phyloP scores from a whole-genome alignment of 257 asterid species.

The Lantana camara region DNA sequence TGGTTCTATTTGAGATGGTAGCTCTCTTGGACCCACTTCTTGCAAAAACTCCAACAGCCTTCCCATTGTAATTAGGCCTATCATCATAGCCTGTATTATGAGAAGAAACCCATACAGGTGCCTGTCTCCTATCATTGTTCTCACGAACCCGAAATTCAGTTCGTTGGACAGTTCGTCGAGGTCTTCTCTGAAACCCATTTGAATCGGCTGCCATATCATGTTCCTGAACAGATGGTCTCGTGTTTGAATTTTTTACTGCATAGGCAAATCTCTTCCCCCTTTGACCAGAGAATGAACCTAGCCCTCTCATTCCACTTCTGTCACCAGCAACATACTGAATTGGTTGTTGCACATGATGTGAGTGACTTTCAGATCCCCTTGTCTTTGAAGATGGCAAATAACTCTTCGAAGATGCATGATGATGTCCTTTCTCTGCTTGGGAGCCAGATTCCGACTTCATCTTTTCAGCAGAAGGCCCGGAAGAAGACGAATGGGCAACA shows the following conservation, averaged over 20 bases:
- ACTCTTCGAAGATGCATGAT: conserved; percentile 38
- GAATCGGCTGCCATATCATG: conserved; percentile 50
- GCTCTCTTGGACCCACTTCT: conserved; percentile 87
- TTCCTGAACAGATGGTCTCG: conserved; percentile 46
- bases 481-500: conserved; percentile 31
- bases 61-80: conserved; percentile 49
- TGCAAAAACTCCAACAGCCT: conserved; percentile 45
- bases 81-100: conserved; percentile 45
- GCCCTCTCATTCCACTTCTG: conserved; percentile 51
- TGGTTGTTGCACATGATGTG: conserved; percentile 36
- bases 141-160: conserved; percentile 84
- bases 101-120: conserved; percentile 38
- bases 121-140: conserved; percentile 60
- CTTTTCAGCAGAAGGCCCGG: conserved; percentile 42
- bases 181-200: conserved; percentile 71
- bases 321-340: conserved; percentile 47
- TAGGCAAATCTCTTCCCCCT: conserved; percentile 72
- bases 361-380: conserved; percentile 48
- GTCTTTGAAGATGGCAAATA: conserved; percentile 39
- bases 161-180: conserved; percentile 66
- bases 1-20: conserved; percentile 50
- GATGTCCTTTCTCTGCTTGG: conserved; percentile 45
- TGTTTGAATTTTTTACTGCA: conserved; percentile 64
- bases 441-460: conserved; percentile 36
- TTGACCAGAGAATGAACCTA: conserved; percentile 48